phyloP scores from a whole-genome alignment of 2,329 filamentous ascomycete genomes.

The Zymoseptoria tritici region DNA sequence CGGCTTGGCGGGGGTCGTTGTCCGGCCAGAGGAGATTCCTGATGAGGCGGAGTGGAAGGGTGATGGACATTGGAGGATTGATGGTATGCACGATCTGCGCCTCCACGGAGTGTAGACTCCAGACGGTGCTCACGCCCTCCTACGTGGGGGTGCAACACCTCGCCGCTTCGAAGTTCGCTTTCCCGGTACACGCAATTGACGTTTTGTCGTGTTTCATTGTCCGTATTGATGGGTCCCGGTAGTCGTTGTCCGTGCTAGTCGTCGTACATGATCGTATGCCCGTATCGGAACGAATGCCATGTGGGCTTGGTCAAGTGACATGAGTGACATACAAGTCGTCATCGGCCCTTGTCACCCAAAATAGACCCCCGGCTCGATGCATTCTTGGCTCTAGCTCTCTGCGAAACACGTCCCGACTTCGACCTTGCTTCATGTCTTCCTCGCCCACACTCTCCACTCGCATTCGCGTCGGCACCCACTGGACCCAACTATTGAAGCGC shows the following conservation, averaged over 20 bases:
- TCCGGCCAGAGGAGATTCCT: constrained; percentile 5
- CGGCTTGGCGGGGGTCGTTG: not conserved
- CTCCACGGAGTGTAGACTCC: not conserved
- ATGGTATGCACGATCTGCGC: not conserved
- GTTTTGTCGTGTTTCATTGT: not conserved
- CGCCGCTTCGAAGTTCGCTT: not conserved
- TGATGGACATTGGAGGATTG: constrained; percentile 3
- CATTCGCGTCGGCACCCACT: not conserved
- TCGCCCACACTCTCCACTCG: not conserved
- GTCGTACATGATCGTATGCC: not conserved
- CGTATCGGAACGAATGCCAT: not conserved
- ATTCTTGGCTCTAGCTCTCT: not conserved
- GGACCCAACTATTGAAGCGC: not conserved
- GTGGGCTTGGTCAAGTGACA: not conserved
- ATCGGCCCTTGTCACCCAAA: not conserved
- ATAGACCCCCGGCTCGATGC: not conserved
- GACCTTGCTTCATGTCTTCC: not conserved
- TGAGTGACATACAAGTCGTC: not conserved
- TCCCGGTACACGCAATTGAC: not conserved
- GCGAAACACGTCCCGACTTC: not conserved
- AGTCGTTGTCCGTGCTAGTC: not conserved
- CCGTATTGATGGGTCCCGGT: not conserved
- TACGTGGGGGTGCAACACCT: not conserved
- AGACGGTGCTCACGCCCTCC: not conserved
- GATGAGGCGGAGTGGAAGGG: constrained; percentile 8